Percentiles rank a stretch among this genome's conserved stretches.
Evolutionary conservation across 139 green algal species (phyloP).

Genomic region (Volvox reticuliferus): DNA sequence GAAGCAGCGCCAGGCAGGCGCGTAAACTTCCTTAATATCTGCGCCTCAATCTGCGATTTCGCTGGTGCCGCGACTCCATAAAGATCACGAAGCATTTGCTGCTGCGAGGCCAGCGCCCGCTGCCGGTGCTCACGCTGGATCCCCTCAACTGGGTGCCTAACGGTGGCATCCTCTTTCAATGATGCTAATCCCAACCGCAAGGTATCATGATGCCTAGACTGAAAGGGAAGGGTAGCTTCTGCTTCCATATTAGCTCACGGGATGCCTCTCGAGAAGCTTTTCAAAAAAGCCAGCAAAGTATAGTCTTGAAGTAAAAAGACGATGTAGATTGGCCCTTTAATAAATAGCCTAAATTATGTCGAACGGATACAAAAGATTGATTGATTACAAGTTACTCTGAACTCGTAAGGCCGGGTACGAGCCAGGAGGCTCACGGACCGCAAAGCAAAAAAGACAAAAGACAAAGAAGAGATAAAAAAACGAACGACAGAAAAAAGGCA

Average conservation of each 20-base stretch:
- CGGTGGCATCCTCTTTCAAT: slow-evolving; percentile 77
- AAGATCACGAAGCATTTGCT: slow-evolving; percentile 77
- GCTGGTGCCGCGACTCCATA: slow-evolving; percentile 85
- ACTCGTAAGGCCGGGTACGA: too few relatives aligned
- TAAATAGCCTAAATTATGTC: not conserved
- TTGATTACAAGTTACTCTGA: too few relatives aligned
- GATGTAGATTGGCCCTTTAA: not conserved
- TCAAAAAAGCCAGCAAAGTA: not conserved
- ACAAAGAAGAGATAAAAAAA: too few relatives aligned
- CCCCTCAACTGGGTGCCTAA: slow-evolving; percentile 76
- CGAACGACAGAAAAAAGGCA: not conserved
- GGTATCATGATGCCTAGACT: slow-evolving; percentile 71
- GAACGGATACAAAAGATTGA: too few relatives aligned
- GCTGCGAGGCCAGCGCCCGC: slow-evolving; percentile 1
- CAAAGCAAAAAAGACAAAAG: too few relatives aligned
- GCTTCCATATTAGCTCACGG: not conserved
- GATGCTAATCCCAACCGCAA: slow-evolving; percentile 78
- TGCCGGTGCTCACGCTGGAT: slow-evolving; percentile 70
- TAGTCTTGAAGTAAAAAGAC: not conserved
- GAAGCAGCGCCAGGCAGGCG: slow-evolving; percentile 76
- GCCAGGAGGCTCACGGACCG: too few relatives aligned
- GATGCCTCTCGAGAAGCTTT: slow-evolving; percentile 15
- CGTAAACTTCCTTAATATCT: slow-evolving; percentile 77
- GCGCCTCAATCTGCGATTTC: slow-evolving; percentile 81
- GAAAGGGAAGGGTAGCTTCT: slow-evolving; percentile 65